A percentile compares a stretch with the other conserved stretches of the same genome.
Conservation (phyloP, 768 basidiomycete species). For the Cystofilobasidium capitatum region DNA sequence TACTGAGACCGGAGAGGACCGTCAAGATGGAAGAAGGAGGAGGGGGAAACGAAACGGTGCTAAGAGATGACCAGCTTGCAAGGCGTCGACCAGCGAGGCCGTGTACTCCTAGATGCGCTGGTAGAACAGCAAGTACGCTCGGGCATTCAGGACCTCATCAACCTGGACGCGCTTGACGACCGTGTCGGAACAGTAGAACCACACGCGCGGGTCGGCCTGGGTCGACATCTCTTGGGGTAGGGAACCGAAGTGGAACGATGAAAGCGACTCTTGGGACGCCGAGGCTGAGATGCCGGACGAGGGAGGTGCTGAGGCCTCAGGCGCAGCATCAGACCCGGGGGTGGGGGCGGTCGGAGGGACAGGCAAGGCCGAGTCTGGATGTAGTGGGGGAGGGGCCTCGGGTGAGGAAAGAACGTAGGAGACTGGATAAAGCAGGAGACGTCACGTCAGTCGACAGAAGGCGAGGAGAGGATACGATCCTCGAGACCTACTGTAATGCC, state of each 20-base stretch:
- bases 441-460: constrained; percentile 34
- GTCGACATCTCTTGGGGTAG: not conserved
- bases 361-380: constrained; percentile 21
- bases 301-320: constrained; percentile 6
- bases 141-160: constrained; percentile 81
- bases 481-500: constrained; percentile 73
- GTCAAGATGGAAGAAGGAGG: too few species aligned
- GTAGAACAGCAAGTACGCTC: constrained; percentile 91
- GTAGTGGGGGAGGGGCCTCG: constrained; percentile 11
- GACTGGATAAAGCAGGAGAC: constrained; percentile 9
- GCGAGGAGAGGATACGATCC: constrained; percentile 49
- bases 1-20: too few species aligned
- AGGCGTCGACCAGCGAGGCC: too few species aligned
- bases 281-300: not conserved
- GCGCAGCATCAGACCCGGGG: not conserved
- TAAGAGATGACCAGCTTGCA: too few species aligned
- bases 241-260: not conserved
- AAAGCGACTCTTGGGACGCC: not conserved
- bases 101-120: constrained; percentile 48
- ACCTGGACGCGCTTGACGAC: constrained; percentile 66
- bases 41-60: not conserved
- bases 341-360: constrained; percentile 8
- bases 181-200: constrained; percentile 90
- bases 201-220: constrained; percentile 48
- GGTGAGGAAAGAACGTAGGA: constrained; percentile 28